Conservation (phyloP, 306 rosid species). For the Corylus avellana region DNA sequence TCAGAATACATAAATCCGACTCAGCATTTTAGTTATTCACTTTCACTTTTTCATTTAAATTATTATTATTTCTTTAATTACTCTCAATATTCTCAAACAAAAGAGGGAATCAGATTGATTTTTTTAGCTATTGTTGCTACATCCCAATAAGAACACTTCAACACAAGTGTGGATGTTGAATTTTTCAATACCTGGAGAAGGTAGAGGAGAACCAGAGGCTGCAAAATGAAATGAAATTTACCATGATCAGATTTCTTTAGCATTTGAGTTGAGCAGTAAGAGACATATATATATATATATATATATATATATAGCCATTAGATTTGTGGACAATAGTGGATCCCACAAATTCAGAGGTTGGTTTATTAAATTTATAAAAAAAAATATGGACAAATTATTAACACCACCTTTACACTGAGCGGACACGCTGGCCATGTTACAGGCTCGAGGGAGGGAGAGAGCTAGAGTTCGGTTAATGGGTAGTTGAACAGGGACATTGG, state of each 20-base stretch:
- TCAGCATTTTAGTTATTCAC: no score
- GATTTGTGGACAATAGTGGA: no score
- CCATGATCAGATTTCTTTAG: background rate
- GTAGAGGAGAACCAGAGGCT: conserved; percentile 61
- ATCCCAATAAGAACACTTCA: background rate
- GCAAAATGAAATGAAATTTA: conserved; percentile 25
- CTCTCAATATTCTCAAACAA: no score
- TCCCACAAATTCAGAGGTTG: no score
- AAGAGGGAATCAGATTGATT: no score
- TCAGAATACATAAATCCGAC: no score
- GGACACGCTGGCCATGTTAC: conserved; percentile 40
- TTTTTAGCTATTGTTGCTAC: background rate
- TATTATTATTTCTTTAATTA: no score
- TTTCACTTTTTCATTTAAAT: no score
- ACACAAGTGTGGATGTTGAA: background rate
- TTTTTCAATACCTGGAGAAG: conserved; percentile 60
- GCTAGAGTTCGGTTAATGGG: conserved; percentile 53
- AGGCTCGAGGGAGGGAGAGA: conserved; percentile 50
- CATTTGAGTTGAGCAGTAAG: background rate
- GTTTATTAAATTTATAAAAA: background rate
- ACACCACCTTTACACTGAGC: conserved; percentile 53
- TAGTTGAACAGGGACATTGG: conserved; percentile 58
- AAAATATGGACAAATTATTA: no score
- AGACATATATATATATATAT: no score
- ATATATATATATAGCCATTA: no score